phyloP scores from a whole-genome alignment of 768 basidiomycete species.

The Kondoa subrosea region DNA sequence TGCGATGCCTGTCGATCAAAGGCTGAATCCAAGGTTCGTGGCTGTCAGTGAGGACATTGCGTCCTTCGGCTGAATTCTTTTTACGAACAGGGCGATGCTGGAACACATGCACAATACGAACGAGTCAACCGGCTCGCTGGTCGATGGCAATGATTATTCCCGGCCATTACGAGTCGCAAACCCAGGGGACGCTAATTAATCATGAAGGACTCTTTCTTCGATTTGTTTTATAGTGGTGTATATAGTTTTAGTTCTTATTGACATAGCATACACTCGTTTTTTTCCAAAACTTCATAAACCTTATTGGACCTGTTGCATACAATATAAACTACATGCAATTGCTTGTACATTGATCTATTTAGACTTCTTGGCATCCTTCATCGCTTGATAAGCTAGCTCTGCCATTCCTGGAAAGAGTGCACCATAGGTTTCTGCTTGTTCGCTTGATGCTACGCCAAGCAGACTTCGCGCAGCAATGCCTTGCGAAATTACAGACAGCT shows the following conservation, averaged over 20 bases:
- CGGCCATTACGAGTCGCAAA: slow-evolving; percentile 1
- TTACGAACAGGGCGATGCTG: slow-evolving; percentile 2
- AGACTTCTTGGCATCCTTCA: slow-evolving; percentile 15
- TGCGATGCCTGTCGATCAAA: slow-evolving; percentile 3
- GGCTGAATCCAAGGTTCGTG: slow-evolving; percentile 1
- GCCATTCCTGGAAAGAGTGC: slow-evolving; percentile 21
- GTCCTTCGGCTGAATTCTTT: neutral
- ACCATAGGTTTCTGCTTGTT: slow-evolving; percentile 19
- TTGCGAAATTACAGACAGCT: slow-evolving; percentile 29
- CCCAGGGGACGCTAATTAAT: no score
- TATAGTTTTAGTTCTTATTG: no score
- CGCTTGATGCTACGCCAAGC: slow-evolving; percentile 23
- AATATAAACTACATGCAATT: neutral
- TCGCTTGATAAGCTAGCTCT: slow-evolving; percentile 14
- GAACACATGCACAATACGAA: slow-evolving; percentile 7
- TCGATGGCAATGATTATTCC: slow-evolving; percentile 1
- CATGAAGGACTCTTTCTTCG: no score
- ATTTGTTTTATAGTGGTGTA: no score
- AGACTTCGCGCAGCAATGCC: slow-evolving; percentile 27
- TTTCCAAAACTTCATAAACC: neutral
- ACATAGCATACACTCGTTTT: no score
- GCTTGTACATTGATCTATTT: slow-evolving; percentile 16
- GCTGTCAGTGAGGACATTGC: neutral
- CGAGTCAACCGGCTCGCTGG: slow-evolving; percentile 1
- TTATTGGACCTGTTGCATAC: neutral